Conservation (phyloP, 768 basidiomycete species). For the Termitomyces sp. region DNA sequence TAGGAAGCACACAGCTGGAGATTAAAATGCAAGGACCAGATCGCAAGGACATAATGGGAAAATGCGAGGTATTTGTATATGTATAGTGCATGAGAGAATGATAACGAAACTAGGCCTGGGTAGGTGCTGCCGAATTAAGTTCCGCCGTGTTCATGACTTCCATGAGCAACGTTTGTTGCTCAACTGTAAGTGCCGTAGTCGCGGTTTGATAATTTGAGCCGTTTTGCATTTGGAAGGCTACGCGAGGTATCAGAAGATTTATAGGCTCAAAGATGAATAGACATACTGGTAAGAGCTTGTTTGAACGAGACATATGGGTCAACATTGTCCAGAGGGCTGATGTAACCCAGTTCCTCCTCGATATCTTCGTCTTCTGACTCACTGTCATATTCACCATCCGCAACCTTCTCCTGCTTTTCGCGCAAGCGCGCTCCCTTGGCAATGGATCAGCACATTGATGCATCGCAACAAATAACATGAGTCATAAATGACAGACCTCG, state of each 20-base stretch:
- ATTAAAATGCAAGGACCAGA: slow-evolving; percentile 7
- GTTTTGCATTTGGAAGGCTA: slow-evolving; percentile 78
- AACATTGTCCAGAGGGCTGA: slow-evolving; percentile 77
- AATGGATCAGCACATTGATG: background rate
- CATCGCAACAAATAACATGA: background rate
- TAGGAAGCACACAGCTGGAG: slow-evolving; percentile 3
- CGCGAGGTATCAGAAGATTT: background rate
- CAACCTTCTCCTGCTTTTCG: slow-evolving; percentile 49
- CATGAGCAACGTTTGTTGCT: slow-evolving; percentile 79
- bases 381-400: slow-evolving; percentile 43
- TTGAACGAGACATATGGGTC: slow-evolving; percentile 79
- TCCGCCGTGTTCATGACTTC: slow-evolving; percentile 79
- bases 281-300: slow-evolving; percentile 68
- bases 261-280: background rate
- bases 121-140: slow-evolving; percentile 10
- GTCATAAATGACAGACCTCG: slow-evolving; percentile 44
- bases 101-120: background rate
- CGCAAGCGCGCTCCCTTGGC: slow-evolving; percentile 68
- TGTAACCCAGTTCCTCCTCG: slow-evolving; percentile 80
- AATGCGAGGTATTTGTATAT: slow-evolving; percentile 7
- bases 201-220: slow-evolving; percentile 61
- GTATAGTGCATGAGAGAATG: slow-evolving; percentile 3
- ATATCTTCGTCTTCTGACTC: slow-evolving; percentile 57
- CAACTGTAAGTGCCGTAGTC: slow-evolving; percentile 65
- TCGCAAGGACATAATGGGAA: slow-evolving; percentile 13